These are phyloP conservation scores for Ceratobasidium sp. DNA, from an alignment of 1,284 basidiomycete species.

Conservation along the genomic window DNA sequence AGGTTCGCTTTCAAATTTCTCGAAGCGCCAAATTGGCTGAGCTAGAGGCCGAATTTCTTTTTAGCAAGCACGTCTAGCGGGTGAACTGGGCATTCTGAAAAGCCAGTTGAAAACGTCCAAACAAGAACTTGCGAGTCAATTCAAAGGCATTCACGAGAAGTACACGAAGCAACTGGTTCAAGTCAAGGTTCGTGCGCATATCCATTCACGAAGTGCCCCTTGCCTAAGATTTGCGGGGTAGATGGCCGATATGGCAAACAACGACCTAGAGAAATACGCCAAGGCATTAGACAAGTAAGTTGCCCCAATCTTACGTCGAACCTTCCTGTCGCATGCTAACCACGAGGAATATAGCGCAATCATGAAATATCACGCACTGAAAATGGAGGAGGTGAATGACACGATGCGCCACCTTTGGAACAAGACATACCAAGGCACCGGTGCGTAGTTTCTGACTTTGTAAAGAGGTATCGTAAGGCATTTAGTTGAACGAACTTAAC, in stretches of 20 bases:
- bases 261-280: constrained; percentile 95
- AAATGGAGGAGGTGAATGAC: constrained; percentile 99
- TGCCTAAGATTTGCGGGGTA: constrained; percentile 51
- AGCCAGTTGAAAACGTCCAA: constrained; percentile 75
- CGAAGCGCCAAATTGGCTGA: not conserved
- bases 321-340: not conserved
- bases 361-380: constrained; percentile 97
- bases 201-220: constrained; percentile 32
- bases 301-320: not conserved
- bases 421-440: constrained; percentile 98
- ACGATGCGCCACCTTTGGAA: constrained; percentile 97
- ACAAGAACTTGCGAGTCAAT: constrained; percentile 80
- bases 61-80: constrained; percentile 82
- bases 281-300: constrained; percentile 93
- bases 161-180: constrained; percentile 93
- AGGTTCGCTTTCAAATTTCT: constrained; percentile 58
- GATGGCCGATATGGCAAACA: constrained; percentile 95
- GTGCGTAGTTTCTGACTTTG: constrained; percentile 56
- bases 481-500: constrained; percentile 2
- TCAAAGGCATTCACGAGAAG: constrained; percentile 84
- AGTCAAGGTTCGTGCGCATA: constrained; percentile 76
- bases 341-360: constrained; percentile 76
- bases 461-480: not conserved
- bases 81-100: constrained; percentile 82
- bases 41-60: constrained; percentile 44